Base-by-base conservation (phyloP, 2,329 filamentous ascomycete genomes). In the Aspergillus sp. region DNA sequence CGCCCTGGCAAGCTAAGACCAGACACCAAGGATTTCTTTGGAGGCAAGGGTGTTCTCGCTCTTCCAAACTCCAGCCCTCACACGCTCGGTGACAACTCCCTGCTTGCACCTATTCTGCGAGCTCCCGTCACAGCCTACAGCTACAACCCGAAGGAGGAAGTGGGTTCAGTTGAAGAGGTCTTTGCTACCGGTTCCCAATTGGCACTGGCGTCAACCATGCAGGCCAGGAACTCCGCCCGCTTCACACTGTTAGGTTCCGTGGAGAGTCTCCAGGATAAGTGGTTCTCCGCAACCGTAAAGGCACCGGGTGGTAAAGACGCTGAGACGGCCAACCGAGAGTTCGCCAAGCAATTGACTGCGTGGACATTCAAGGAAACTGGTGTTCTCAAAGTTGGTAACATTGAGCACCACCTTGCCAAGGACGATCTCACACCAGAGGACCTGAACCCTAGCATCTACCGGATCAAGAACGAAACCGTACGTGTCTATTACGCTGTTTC, bases 321-420 rank as follows among this genome's bases (percentile, higher is more conserved):
- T 44, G 84, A 84, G 73, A 89, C 90, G 12, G 84, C 83, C 66
- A 99, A 99, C 79, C 84, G 87, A 68, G 90, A 90, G 55, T 98
- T 99, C 70, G 90, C 90, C 19, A 88, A 89, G 77, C 87, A 89
- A 69, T 76, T 99, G 56, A 88, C 90, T n/a, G 89, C 85, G n/a
- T 99, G 95, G 95, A 87, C 93, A 0, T 99, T 99, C 82, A 88
- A 96, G 78, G 95, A 99, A 80, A 85, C 88, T 55, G 95, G 95
- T 66, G 91, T 99, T 11, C 74, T 99, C 66, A 89, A 90, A 67
- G 90, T 96, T 68, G 91, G 91, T 72, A 85, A 83, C 68, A 83
- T 98, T 63, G 85, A 92, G 77, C 95, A 99, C 77, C 87, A 87
- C 70, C 74, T 85, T 58, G 71, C 68, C 55, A 79, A 82, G 59